Evolutionary conservation across 805 yeast species (phyloP).

Genomic region (Ogataea siamensis): DNA sequence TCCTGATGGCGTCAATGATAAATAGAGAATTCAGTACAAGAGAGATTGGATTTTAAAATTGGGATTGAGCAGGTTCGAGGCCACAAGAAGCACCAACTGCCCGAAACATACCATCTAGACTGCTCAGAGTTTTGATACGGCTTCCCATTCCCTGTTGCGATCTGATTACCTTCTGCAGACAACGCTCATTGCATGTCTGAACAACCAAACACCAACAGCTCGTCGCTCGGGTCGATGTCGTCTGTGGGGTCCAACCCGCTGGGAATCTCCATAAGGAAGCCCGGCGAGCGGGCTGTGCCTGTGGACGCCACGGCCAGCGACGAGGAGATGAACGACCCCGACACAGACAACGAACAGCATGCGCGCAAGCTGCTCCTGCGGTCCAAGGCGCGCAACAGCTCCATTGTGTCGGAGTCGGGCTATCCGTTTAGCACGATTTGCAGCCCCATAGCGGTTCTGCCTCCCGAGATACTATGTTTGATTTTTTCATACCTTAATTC

Average conservation of each 20-base stretch:
- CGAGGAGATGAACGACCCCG: slow-evolving; percentile 32
- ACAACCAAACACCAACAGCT: slow-evolving; percentile 20
- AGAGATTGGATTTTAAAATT: slow-evolving; percentile 1
- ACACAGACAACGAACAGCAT: slow-evolving; percentile 34
- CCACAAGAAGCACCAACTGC: neutral
- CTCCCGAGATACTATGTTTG: slow-evolving; percentile 61
- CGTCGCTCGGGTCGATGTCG: slow-evolving; percentile 23
- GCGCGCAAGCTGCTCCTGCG: slow-evolving; percentile 30
- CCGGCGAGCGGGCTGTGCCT: slow-evolving; percentile 6
- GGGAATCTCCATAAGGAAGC: slow-evolving; percentile 9
- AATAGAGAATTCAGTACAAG: slow-evolving; percentile 10
- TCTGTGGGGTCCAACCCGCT: slow-evolving; percentile 17
- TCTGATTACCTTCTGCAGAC: neutral
- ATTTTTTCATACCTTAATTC: slow-evolving; percentile 64
- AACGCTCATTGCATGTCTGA: slow-evolving; percentile 13
- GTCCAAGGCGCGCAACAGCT: slow-evolving; percentile 27
- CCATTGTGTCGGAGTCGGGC: slow-evolving; percentile 17
- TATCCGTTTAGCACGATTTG: slow-evolving; percentile 12
- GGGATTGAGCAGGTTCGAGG: slow-evolving; percentile 4
- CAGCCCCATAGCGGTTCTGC: slow-evolving; percentile 44
- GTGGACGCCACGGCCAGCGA: slow-evolving; percentile 15
- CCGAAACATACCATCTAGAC: neutral
- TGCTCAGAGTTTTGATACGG: neutral
- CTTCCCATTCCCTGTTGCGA: neutral
- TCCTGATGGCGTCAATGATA: slow-evolving; percentile 19